These are phyloP conservation scores for Phytophthora nicotianae DNA, from an alignment of 352 stramenopile species.

Conservation along the genomic window DNA sequence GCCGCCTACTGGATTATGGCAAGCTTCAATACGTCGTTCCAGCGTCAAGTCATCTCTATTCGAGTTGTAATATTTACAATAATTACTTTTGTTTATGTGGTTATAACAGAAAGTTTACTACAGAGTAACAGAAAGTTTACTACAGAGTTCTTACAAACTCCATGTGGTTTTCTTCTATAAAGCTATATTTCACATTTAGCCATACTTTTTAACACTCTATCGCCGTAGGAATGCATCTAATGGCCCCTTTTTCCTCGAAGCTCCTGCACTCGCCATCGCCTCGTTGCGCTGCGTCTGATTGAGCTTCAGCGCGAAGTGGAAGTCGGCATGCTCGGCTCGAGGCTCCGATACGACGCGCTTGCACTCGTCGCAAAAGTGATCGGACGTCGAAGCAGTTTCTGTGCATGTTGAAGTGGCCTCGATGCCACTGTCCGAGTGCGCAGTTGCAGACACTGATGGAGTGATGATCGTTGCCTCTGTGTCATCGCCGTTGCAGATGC, in stretches of 20 bases:
- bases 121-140: no score
- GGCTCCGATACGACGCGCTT: slow-evolving; percentile 36
- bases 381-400: slow-evolving; percentile 2
- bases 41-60: slow-evolving; percentile 1
- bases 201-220: slow-evolving; percentile 14
- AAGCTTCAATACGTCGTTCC: slow-evolving; percentile 13
- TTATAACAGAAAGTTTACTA: no score
- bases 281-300: slow-evolving; percentile 35
- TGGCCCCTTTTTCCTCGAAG: slow-evolving; percentile 31
- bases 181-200: neutral
- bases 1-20: neutral
- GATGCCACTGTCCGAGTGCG: neutral
- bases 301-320: slow-evolving; percentile 60
- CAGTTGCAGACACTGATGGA: slow-evolving; percentile 1
- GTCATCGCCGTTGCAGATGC: slow-evolving; percentile 4
- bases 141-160: neutral
- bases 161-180: neutral
- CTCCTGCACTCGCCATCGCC: slow-evolving; percentile 13
- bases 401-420: slow-evolving; percentile 29
- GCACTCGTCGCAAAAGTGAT: slow-evolving; percentile 51
- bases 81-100: neutral
- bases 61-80: neutral
- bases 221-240: slow-evolving; percentile 53
- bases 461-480: neutral
- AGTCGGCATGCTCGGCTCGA: slow-evolving; percentile 56